A percentile compares a stretch with the other conserved stretches of the same genome.
These are phyloP conservation scores for Bolboschoenus planiculmis DNA, from an alignment of 176 grass and related monocot genomes.

Conservation along the genomic window DNA sequence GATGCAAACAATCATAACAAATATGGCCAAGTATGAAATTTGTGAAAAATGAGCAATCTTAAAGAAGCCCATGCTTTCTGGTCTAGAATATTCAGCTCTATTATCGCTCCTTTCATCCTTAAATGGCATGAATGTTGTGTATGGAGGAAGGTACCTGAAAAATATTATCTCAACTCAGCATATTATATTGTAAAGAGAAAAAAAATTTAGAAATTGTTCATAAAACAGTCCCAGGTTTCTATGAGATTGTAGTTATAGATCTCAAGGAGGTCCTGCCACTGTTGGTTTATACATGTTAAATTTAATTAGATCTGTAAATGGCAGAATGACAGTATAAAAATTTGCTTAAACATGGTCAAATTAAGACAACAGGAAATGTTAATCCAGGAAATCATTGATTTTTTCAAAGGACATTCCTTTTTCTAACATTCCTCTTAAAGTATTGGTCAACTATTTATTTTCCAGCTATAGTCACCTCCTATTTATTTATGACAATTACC, in stretches of 20 bases:
- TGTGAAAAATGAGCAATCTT: slow-evolving; percentile 38
- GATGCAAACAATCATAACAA: slow-evolving; percentile 51
- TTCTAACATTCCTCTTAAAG: neutral
- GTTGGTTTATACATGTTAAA: neutral
- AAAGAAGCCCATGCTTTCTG: slow-evolving; percentile 23
- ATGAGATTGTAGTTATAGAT: neutral
- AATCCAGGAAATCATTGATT: neutral
- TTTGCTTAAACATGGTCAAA: neutral
- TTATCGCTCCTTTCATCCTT: slow-evolving; percentile 19
- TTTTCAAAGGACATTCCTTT: neutral
- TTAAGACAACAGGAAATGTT: neutral
- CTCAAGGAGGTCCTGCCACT: neutral
- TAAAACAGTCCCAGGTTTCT: neutral
- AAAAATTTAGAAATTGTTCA: neutral
- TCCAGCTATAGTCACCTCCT: neutral
- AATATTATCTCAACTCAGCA: neutral
- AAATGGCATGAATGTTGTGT: slow-evolving; percentile 51
- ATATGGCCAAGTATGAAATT: slow-evolving; percentile 41
- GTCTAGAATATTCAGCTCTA: neutral
- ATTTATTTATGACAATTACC: neutral
- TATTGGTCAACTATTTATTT: neutral
- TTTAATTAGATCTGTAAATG: neutral
- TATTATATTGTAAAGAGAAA: neutral
- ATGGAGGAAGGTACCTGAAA: slow-evolving; percentile 60
- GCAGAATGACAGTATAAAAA: neutral